Evolutionary conservation across 2,329 filamentous ascomycete species (phyloP), one percentile per base, ranked within the genome.

Genomic region (Pseudocercospora vitis): DNA sequence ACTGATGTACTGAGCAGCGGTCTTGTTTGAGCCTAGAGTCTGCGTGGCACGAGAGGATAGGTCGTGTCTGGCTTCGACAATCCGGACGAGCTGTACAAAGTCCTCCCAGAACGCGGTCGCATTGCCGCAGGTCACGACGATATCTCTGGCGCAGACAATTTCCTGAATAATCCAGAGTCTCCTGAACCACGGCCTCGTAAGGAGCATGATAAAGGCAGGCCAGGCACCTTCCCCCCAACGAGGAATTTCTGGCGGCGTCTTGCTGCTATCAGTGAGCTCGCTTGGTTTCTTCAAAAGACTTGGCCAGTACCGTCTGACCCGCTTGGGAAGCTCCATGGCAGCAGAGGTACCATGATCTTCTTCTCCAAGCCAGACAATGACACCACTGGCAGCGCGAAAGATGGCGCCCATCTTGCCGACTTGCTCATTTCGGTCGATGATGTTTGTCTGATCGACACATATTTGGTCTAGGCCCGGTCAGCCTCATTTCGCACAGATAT

Each of bases 311-410:
- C 53, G 44, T 24, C 37, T 54, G 21, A 59, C 51, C 23, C 39
- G 51, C 31, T 47, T 54, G n/a, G 56, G 56, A 12, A 59, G 24
- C 18, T 59, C 53, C 58, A 61, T 61, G 7, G 58, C 56, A 35
- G 42, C 49, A 19, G 48, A 24, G 3, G 56, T 53, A 19, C 52
- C 58, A 32, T 26, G 37, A 12, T 31, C 40, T 23, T 56, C 58
- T 21, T 59, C 50, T 29, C 58, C 56, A 14, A 61, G 56, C 58
- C 58, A 61, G 8, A 61, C 54, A 18, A 61, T 55, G 19, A 61
- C 58, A 8, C 53, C 53, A 18, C 21, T 48, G 7, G 58, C 56
- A 45, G 53, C 53, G 9, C 51, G 53, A 23, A 52, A 61, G 26
- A 58, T 58, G 11, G 50, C 50, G 12, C 56, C 58, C 58, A 61